Conservation (phyloP, 2,329 filamentous ascomycete genomes). For the Ramularia endophylla region DNA sequence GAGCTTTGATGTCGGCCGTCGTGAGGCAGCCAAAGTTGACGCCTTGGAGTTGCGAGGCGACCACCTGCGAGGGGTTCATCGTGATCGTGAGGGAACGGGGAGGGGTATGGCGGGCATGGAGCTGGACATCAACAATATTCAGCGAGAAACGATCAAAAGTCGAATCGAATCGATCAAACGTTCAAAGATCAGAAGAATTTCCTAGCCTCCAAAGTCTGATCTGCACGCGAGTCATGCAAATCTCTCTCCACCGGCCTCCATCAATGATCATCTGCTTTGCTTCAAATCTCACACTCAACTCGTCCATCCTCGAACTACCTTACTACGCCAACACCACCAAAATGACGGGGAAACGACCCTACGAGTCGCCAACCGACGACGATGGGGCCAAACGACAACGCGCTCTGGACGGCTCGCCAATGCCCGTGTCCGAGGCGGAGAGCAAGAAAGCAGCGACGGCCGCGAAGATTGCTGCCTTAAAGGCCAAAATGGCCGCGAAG, state of each 20-base stretch:
- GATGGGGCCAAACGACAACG: slow-evolving; percentile 38
- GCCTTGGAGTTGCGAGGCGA: slow-evolving; percentile 74
- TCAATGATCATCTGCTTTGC: too few relatives aligned
- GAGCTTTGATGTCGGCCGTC: slow-evolving; percentile 71
- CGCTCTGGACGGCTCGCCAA: slow-evolving; percentile 33
- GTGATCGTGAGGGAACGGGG: slow-evolving; percentile 5
- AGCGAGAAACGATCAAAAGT: too few relatives aligned
- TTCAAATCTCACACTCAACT: slow-evolving; percentile 1
- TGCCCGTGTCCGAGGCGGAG: slow-evolving; percentile 27
- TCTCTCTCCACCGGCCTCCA: slow-evolving; percentile 2
- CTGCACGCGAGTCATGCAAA: neutral
- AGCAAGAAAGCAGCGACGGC: slow-evolving; percentile 29
- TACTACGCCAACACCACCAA: neutral
- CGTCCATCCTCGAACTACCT: too few relatives aligned
- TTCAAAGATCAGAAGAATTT: too few relatives aligned
- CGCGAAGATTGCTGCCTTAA: slow-evolving; percentile 31
- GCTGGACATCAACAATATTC: too few relatives aligned
- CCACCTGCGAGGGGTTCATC: slow-evolving; percentile 58
- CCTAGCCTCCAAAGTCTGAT: too few relatives aligned
- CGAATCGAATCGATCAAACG: too few relatives aligned
- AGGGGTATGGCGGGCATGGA: too few relatives aligned
- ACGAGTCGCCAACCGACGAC: slow-evolving; percentile 32
- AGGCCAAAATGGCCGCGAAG: slow-evolving; percentile 29
- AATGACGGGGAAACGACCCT: slow-evolving; percentile 39
- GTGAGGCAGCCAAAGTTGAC: slow-evolving; percentile 88